Base-by-base conservation (phyloP, 805 yeast species). In the Yamadazyma nakazawae region DNA sequence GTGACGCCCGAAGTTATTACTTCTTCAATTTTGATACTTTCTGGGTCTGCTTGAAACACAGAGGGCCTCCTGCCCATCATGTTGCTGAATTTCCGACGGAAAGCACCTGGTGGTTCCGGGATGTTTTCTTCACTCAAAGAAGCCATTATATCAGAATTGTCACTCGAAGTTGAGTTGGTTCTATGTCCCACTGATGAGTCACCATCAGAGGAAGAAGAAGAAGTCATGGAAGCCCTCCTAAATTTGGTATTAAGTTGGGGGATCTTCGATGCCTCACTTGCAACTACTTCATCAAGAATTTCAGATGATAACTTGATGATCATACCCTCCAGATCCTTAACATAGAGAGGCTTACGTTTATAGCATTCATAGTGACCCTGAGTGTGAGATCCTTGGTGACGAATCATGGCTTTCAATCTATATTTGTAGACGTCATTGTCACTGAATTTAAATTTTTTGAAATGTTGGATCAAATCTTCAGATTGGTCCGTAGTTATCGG, bases 281-380 rank as follows among this genome's bases (percentile, higher is more conserved):
- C 61, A n/a, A 54, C 40, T 1, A 50, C 46, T 9, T 56, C 63
- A 28, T 66, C 72, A 24, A 56, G 54, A 6, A 72, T 66, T 48
- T 72, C 76, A 1, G 75, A 74, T 2, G 71, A 63, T 41, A 72
- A 54, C 53, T 72, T 72, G 52, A 68, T 62, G 24, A 67, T 68
- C 42, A 59, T 61, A 0, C 76, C 74, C 6, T 69, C 76, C 16
- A 61, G 55, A 47, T 69, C 70, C 50, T 75, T 79, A 43, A 72
- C 80, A 46, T 74, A 76, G 3, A 76, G 61, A 2, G 94, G 92
- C 60, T 90, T 91, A 40, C 81, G 81, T 51, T 86, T 82, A 61
- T 81, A 88, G 56, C 96, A 88, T 57, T 91, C 96, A 61, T 90
- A 91, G 60, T 91, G 98, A 1, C 98, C 98, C 37, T 81, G 79